Evolutionary conservation across 2,329 filamentous ascomycete species (phyloP), one percentile per base, ranked within the genome.

Genomic region (Aspergillus fijiensis): DNA sequence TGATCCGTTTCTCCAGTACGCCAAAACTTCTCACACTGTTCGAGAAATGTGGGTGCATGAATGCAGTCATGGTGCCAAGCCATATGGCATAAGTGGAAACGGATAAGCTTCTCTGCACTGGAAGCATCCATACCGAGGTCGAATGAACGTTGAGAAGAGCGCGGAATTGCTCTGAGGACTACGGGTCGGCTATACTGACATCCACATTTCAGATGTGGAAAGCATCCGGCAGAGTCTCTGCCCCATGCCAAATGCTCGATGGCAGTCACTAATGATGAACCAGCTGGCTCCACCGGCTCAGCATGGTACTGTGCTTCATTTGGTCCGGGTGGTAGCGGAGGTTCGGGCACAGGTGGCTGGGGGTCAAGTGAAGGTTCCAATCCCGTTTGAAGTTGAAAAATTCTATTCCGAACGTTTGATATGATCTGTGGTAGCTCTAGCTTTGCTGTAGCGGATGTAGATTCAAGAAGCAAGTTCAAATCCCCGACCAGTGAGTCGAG

Each of bases 181-280:
- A 45, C 69, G 58, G 58, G 16, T 19, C 68, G 61, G 51, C 64
- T 63, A 55, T 69, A 69, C 21, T 68, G 65, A 25, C 68, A 70
- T 25, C 65, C 63, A 52, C 74, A 75, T 16, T 66, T 63, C 12
- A 71, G 65, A 52, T 76, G 74, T 2, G 74, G 74, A 51, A 70
- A 76, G 57, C 74, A 76, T 5, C 67, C 64, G 5, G 70, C 69
- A 14, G 67, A 71, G 51, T 74, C 73, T 49, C 75, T 70, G n/a
- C 73, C 73, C 75, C 75, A 77, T 2, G 74, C 74, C 16, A 76
- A 67, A 62, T 74, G 71, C 61, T 77, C 75, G 12, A 77, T 69
- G 1, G 72, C 70, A 0, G 72, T 74, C 21, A 76, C 60, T 21
- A 71, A 65, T 0, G 73, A 68, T 2, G 70, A 60, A 39, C 39